phyloP scores from a whole-genome alignment of 805 yeast species.

The Isabelozyma pseudorhagii region DNA sequence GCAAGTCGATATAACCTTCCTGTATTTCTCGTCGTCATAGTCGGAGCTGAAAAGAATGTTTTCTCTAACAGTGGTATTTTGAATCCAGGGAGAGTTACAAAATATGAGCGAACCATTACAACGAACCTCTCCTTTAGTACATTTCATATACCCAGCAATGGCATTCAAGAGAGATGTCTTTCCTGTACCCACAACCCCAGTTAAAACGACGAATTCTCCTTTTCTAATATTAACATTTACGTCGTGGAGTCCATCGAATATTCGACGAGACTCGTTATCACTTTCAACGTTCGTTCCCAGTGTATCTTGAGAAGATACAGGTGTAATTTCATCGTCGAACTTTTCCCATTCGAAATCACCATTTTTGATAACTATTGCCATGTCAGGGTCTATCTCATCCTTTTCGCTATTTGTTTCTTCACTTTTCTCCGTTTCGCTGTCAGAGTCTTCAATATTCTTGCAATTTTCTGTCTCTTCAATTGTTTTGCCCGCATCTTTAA shows the following conservation, averaged over 20 bases:
- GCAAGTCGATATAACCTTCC: conserved; percentile 56
- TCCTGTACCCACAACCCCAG: conserved; percentile 81
- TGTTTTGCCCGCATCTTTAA: background rate
- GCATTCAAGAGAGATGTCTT: conserved; percentile 71
- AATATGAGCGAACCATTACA: conserved; percentile 50
- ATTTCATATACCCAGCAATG: conserved; percentile 65
- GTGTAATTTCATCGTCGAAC: conserved; percentile 9
- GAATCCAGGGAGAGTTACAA: conserved; percentile 77
- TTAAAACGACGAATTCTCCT: conserved; percentile 70
- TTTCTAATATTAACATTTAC: conserved; percentile 50
- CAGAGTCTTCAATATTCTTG: background rate
- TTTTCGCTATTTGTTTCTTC: background rate
- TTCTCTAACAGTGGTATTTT: conserved; percentile 71
- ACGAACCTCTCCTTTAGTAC: conserved; percentile 45
- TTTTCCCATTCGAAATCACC: conserved; percentile 69
- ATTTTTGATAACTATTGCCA: conserved; percentile 47
- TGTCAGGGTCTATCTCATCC: conserved; percentile 4
- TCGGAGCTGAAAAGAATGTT: conserved; percentile 67
- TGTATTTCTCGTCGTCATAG: conserved; percentile 48
- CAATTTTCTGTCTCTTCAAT: background rate
- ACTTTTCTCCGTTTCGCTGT: background rate
- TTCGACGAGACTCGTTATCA: background rate
- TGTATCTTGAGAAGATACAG: background rate
- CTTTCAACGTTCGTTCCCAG: background rate
- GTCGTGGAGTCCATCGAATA: conserved; percentile 36